phyloP scores from a whole-genome alignment of 768 basidiomycete species.

The Phlebiopsis gigantea region DNA sequence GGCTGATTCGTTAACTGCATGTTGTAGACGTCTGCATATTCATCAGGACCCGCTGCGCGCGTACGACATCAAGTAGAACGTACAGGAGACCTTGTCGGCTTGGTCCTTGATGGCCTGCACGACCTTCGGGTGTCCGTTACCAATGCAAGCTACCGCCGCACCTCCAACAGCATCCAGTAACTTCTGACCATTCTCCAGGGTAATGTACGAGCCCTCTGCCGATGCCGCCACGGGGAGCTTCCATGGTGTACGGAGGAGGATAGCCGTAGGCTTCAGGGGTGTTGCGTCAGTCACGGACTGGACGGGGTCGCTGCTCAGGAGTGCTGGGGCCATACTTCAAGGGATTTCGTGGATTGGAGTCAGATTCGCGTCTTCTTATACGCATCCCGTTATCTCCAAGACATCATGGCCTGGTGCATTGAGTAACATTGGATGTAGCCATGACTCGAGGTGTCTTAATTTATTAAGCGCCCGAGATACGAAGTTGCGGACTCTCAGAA shows the following conservation, averaged over 20 bases:
- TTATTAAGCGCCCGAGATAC: not conserved
- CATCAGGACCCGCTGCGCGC: not conserved
- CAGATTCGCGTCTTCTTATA: not conserved
- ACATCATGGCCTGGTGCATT: constrained; percentile 1
- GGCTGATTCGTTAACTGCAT: constrained; percentile 80
- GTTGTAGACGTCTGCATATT: constrained; percentile 69
- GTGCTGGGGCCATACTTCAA: constrained; percentile 11
- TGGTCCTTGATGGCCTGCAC: constrained; percentile 74
- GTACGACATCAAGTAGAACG: too few relatives aligned
- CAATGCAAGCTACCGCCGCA: constrained; percentile 78
- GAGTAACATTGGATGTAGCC: not conserved
- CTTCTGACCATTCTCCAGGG: constrained; percentile 61
- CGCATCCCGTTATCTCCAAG: constrained; percentile 1
- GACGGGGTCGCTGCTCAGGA: constrained; percentile 5
- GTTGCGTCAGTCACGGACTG: not conserved
- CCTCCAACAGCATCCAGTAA: constrained; percentile 82
- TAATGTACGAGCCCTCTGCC: constrained; percentile 66
- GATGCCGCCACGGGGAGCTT: constrained; percentile 61
- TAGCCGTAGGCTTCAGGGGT: constrained; percentile 19
- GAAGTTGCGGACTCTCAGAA: not conserved
- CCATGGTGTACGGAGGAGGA: constrained; percentile 58
- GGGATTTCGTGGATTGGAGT: not conserved
- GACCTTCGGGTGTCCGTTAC: constrained; percentile 68
- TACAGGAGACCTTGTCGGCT: constrained; percentile 72
- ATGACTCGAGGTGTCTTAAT: not conserved